A percentile compares a stretch with the other conserved stretches of the same genome.
These are phyloP conservation scores for Thermothelomyces thermophilus DNA, from an alignment of 2,329 filamentous ascomycete genomes.

Conservation along the genomic window DNA sequence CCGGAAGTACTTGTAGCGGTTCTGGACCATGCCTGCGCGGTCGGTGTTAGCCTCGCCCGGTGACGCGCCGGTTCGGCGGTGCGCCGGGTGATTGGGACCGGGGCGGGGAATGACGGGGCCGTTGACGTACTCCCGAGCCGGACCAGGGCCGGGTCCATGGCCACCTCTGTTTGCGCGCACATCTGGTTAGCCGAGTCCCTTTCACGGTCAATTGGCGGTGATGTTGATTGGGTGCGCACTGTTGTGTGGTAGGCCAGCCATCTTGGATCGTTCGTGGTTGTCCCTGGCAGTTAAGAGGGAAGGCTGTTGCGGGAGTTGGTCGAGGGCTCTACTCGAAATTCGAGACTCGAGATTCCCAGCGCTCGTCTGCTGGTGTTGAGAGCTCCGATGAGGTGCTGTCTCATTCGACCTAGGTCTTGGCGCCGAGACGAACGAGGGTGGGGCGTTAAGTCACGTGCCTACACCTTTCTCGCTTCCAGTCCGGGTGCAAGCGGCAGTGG, in stretches of 20 bases:
- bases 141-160: conserved; percentile 42
- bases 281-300: not conserved
- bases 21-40: conserved; percentile 65
- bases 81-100: not conserved
- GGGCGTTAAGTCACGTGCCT: conserved; percentile 6
- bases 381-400: conserved; percentile 9
- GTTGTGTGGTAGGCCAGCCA: conserved; percentile 39
- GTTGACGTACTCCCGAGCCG: conserved; percentile 39
- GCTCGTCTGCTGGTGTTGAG: conserved; percentile 8
- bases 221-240: conserved; percentile 29
- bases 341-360: conserved; percentile 3
- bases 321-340: conserved; percentile 6
- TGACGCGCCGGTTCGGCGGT: no score
- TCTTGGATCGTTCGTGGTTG: conserved; percentile 23
- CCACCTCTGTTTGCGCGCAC: conserved; percentile 33
- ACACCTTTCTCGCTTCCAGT: no score
- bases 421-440: conserved; percentile 5
- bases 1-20: conserved; percentile 90
- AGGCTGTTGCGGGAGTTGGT: conserved; percentile 10
- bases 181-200: conserved; percentile 26
- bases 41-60: not conserved
- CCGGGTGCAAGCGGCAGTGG: no score
- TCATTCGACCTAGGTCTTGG: conserved; percentile 6
- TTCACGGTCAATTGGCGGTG: conserved; percentile 2
- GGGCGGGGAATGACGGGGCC: not conserved